These are phyloP conservation scores for Candida tropicalis DNA, from an alignment of 1,139 yeast species.

Conservation along the genomic window DNA sequence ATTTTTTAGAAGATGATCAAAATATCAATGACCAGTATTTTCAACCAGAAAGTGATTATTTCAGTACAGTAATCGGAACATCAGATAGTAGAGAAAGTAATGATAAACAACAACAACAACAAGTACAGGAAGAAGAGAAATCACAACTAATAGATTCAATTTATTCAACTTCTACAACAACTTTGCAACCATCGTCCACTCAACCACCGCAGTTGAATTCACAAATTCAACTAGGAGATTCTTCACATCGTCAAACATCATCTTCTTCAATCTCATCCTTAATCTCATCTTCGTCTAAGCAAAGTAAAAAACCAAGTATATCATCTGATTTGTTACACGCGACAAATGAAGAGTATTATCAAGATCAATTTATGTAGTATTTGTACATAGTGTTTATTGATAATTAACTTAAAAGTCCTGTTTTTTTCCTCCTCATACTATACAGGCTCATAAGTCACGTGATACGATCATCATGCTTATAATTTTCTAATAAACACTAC, in stretches of 20 bases:
- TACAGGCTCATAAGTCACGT: no score
- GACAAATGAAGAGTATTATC: constrained; percentile 2
- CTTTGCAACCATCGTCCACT: neutral
- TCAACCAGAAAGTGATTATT: neutral
- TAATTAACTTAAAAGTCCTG: no score
- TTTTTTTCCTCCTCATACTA: no score
- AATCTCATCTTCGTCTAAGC: neutral
- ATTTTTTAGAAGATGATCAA: constrained; percentile 5
- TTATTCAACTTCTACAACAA: neutral
- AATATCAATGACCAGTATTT: neutral
- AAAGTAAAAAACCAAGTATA: neutral
- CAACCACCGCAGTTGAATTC: neutral
- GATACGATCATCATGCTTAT: no score
- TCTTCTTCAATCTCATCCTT: neutral
- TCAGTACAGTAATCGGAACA: constrained; percentile 1
- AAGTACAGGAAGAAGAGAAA: neutral
- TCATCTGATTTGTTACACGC: constrained; percentile 1
- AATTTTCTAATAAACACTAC: no score
- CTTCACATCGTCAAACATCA: neutral
- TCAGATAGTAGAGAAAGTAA: neutral
- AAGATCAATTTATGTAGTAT: constrained; percentile 3
- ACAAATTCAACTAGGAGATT: neutral
- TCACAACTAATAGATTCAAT: neutral
- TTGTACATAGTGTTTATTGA: no score
- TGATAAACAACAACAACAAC: neutral